phyloP scores from a whole-genome alignment of 2,329 filamentous ascomycete species.

The Penicillium sp. region DNA sequence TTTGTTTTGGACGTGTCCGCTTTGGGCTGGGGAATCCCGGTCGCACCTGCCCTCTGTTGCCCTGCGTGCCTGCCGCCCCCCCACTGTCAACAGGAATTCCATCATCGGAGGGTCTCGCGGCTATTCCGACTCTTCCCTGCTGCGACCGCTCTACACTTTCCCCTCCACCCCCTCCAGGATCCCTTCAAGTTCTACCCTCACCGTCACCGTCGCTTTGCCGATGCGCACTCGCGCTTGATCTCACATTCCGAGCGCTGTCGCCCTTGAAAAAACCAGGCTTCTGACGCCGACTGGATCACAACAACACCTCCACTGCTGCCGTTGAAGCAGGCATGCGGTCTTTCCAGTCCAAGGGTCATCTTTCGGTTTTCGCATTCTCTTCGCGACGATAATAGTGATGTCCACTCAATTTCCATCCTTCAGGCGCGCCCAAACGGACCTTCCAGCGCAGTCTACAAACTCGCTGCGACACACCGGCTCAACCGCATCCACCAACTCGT shows the following conservation, averaged over 20 bases:
- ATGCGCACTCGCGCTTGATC: slow-evolving; percentile 19
- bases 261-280: slow-evolving; percentile 6
- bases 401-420: slow-evolving; percentile 42
- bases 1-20: slow-evolving; percentile 40
- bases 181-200: too few species aligned
- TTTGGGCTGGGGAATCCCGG: slow-evolving; percentile 26
- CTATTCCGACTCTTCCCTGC: background rate
- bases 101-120: slow-evolving; percentile 18
- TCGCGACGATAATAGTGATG: slow-evolving; percentile 40
- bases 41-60: slow-evolving; percentile 24
- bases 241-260: slow-evolving; percentile 19
- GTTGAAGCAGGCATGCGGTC: slow-evolving; percentile 46
- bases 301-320: slow-evolving; percentile 30
- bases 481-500: slow-evolving; percentile 59
- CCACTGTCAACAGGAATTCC: slow-evolving; percentile 32
- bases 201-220: background rate
- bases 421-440: slow-evolving; percentile 45
- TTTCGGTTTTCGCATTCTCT: slow-evolving; percentile 36
- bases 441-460: slow-evolving; percentile 49
- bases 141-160: background rate
- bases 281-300: slow-evolving; percentile 10
- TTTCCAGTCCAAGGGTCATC: slow-evolving; percentile 34
- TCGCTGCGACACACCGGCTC: slow-evolving; percentile 57
- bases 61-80: slow-evolving; percentile 11
- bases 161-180: background rate